Conservation (phyloP, 1,284 basidiomycete genomes). For the Wallemia hederae region DNA sequence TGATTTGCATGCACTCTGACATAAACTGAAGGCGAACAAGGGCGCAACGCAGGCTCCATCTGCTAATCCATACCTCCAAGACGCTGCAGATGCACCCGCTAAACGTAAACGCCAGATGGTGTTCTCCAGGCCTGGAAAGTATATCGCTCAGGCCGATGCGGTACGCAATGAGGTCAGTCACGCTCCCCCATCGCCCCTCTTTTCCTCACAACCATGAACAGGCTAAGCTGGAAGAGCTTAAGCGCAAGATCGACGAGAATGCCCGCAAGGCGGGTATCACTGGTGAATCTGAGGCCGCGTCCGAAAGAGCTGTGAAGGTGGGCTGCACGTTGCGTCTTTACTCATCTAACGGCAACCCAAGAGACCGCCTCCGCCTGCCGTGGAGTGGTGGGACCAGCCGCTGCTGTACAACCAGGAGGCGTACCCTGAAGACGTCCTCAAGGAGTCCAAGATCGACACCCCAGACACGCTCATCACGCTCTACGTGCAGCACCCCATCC, state of each 20-base stretch:
- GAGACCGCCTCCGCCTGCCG: slow-evolving; percentile 54
- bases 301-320: slow-evolving; percentile 63
- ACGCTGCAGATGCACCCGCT: slow-evolving; percentile 35
- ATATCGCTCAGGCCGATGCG: slow-evolving; percentile 52
- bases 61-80: slow-evolving; percentile 28
- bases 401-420: slow-evolving; percentile 39
- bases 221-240: slow-evolving; percentile 59
- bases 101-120: slow-evolving; percentile 27
- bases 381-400: slow-evolving; percentile 91
- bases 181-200: neutral
- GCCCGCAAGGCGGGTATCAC: slow-evolving; percentile 77
- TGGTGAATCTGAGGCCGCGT: slow-evolving; percentile 47
- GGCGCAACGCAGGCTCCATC: slow-evolving; percentile 39
- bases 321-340: slow-evolving; percentile 9
- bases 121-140: slow-evolving; percentile 75
- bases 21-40: slow-evolving; percentile 21
- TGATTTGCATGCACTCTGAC: slow-evolving; percentile 12
- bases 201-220: slow-evolving; percentile 7
- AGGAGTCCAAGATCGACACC: slow-evolving; percentile 28
- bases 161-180: slow-evolving; percentile 34
- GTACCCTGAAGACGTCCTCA: slow-evolving; percentile 30
- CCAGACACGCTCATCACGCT: slow-evolving; percentile 51
- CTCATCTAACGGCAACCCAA: slow-evolving; percentile 12
- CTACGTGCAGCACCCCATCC: slow-evolving; percentile 90
- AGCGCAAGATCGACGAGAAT: slow-evolving; percentile 69